phyloP scores from a whole-genome alignment of 1,284 basidiomycete genomes.

The Limonomyces culmigenus region DNA sequence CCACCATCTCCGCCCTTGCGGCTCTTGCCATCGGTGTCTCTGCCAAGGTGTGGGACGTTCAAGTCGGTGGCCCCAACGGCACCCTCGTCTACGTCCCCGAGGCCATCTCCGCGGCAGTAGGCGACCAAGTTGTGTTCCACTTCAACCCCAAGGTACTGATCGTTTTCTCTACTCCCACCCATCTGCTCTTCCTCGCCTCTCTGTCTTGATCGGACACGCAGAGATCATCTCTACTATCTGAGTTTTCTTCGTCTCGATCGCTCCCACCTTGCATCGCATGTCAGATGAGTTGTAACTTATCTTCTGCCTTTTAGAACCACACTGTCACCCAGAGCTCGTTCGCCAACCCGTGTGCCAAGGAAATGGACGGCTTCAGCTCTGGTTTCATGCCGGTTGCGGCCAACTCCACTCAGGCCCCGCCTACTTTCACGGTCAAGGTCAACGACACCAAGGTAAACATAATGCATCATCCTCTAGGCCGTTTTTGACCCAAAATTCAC shows the following conservation, averaged over 20 bases:
- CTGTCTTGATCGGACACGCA: no score
- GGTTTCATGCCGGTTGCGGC: constrained; percentile 38
- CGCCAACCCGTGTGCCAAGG: constrained; percentile 25
- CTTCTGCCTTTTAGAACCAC: no score
- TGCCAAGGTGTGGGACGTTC: constrained; percentile 25
- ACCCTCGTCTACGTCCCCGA: constrained; percentile 27
- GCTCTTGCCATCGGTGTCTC: constrained; percentile 30
- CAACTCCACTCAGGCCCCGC: constrained; percentile 17
- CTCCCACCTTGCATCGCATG: no score
- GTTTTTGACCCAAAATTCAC: constrained; percentile 6
- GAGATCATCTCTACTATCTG: no score
- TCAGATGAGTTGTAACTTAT: no score
- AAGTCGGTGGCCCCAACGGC: constrained; percentile 32
- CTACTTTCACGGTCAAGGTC: constrained; percentile 18
- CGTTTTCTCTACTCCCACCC: no score
- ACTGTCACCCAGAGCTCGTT: constrained; percentile 42
- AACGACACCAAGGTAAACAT: constrained; percentile 17
- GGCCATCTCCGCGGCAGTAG: constrained; percentile 27
- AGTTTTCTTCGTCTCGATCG: no score
- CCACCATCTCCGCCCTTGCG: constrained; percentile 22
- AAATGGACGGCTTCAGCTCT: constrained; percentile 31
- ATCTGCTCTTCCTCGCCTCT: no score
- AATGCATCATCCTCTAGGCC: no score
- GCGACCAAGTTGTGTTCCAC: constrained; percentile 42
- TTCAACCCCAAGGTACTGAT: constrained; percentile 27